Conservation (phyloP, 2,329 filamentous ascomycete genomes). For the Colletotrichum chlorophyti region DNA sequence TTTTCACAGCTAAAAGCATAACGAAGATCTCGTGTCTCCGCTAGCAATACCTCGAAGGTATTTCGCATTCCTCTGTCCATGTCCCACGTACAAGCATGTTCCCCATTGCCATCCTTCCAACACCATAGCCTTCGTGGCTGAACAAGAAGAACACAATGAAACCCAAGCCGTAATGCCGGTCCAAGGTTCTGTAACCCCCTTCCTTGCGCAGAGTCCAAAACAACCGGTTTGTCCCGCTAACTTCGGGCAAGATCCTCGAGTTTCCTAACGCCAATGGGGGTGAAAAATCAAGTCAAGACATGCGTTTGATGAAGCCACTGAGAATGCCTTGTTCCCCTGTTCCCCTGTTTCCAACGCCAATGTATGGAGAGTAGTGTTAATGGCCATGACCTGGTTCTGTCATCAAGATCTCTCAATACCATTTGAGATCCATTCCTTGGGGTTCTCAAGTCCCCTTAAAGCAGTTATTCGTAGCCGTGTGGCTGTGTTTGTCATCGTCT, state of each 20-base stretch:
- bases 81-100: conserved; percentile 1
- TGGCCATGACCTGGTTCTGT: background rate
- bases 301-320: too few relatives aligned
- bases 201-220: conserved; percentile 8
- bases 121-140: background rate
- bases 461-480: conserved; percentile 14
- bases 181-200: conserved; percentile 25
- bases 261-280: conserved; percentile 8
- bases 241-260: background rate
- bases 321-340: conserved; percentile 11
- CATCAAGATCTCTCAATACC: background rate
- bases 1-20: conserved; percentile 6
- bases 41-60: conserved; percentile 7
- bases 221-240: background rate
- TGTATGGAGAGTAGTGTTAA: conserved; percentile 13
- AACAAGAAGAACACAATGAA: conserved; percentile 20
- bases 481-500: conserved; percentile 1
- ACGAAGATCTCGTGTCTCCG: conserved; percentile 1
- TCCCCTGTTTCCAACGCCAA: conserved; percentile 18
- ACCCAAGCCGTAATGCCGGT: conserved; percentile 25
- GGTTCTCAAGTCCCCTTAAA: background rate
- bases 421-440: background rate
- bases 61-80: background rate
- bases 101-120: background rate
- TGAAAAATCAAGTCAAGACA: conserved; percentile 2